phyloP scores from a whole-genome alignment of 129 eudicot genomes.

The Lactuca saligna region DNA sequence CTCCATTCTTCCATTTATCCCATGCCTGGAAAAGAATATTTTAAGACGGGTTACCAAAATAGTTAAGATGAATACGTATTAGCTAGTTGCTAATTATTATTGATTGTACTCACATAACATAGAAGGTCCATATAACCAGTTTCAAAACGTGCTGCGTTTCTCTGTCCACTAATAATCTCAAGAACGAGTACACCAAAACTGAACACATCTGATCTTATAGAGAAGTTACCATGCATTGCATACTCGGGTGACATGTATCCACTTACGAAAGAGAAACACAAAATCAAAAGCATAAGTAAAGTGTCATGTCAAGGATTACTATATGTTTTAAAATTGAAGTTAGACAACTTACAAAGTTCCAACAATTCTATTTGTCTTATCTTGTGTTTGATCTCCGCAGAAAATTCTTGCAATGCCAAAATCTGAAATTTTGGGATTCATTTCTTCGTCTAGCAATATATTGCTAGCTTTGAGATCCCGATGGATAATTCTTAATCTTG shows the following conservation, averaged over 20 bases:
- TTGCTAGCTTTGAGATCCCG: conserved; percentile 32
- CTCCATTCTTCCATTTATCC: conserved; percentile 27
- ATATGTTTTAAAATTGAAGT: background rate
- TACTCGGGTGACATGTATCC: conserved; percentile 30
- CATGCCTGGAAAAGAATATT: conserved; percentile 11
- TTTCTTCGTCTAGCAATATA: conserved; percentile 24
- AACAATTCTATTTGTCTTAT: conserved; percentile 16
- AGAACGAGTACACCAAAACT: conserved; percentile 27
- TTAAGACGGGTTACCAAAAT: background rate
- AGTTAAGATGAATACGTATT: background rate
- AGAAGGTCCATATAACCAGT: conserved; percentile 20
- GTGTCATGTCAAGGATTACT: no score
- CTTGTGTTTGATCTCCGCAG: conserved; percentile 25
- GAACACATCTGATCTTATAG: conserved; percentile 21
- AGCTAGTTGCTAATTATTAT: background rate
- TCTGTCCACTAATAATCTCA: conserved; percentile 22
- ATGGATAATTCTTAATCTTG: conserved; percentile 31
- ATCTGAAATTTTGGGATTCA: conserved; percentile 29
- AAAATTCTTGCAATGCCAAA: conserved; percentile 31
- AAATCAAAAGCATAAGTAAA: background rate
- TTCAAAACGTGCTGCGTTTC: conserved; percentile 4
- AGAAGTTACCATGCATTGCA: conserved; percentile 30
- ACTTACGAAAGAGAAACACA: background rate
- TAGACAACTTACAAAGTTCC: conserved; percentile 27
- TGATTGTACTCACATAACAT: conserved; percentile 14